phyloP scores from a whole-genome alignment of 192 early-diverging fungal genomes.

The Piromyces sp. region DNA sequence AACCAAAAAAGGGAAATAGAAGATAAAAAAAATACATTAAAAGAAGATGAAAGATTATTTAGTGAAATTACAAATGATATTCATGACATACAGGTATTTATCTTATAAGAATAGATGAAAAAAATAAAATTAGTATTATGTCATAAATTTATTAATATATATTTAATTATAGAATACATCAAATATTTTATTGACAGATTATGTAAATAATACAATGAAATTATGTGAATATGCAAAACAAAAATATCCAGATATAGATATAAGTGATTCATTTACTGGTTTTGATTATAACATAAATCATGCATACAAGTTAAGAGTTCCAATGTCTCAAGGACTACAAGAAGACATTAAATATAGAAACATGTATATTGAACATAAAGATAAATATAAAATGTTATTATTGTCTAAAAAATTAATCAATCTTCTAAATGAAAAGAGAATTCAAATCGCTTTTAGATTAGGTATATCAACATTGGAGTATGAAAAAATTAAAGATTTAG shows the following conservation, averaged over 20 bases:
- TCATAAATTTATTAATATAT: too few relatives aligned
- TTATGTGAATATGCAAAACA: neutral
- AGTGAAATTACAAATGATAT: neutral
- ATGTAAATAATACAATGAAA: neutral
- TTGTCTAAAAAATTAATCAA: neutral
- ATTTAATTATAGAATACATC: neutral
- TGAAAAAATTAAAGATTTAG: neutral
- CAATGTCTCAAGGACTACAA: neutral
- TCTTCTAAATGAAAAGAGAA: neutral
- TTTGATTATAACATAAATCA: neutral
- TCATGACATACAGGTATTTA: neutral
- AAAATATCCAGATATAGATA: neutral
- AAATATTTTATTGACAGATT: neutral
- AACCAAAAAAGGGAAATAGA: neutral
- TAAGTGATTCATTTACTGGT: neutral
- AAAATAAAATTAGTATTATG: too few relatives aligned
- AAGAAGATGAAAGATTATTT: neutral
- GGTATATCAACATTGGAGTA: neutral
- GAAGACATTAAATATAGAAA: neutral
- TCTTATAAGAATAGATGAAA: too few relatives aligned
- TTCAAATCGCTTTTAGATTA: neutral
- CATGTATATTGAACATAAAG: neutral
- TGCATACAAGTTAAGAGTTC: neutral
- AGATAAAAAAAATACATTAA: neutral
- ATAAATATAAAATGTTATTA: neutral